These are phyloP conservation scores for Vararia minispora DNA, from an alignment of 768 basidiomycete genomes.

Conservation along the genomic window DNA sequence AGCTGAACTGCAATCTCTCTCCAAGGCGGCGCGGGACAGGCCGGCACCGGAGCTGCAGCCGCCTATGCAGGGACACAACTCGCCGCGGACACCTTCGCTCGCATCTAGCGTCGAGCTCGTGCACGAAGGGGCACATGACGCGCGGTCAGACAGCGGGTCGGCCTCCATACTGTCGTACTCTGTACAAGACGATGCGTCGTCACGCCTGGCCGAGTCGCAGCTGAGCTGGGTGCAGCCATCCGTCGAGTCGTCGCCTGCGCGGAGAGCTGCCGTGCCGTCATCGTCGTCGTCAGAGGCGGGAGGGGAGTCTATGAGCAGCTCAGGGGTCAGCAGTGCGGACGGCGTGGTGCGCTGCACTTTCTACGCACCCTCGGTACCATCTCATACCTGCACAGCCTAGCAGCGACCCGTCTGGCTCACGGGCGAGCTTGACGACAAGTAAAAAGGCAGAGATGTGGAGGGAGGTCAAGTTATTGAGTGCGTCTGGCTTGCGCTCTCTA, in stretches of 20 bases:
- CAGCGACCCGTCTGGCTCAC: conserved; percentile 10
- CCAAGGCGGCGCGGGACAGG: conserved; percentile 20
- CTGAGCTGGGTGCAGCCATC: conserved; percentile 34
- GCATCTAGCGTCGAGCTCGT: conserved; percentile 26
- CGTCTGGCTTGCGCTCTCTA: neutral
- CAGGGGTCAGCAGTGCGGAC: conserved; percentile 11
- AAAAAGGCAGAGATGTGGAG: conserved; percentile 86
- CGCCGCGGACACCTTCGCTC: conserved; percentile 14
- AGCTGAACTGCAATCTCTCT: conserved; percentile 36
- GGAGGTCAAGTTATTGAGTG: conserved; percentile 76
- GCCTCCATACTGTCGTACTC: conserved; percentile 28
- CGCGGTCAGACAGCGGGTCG: conserved; percentile 33
- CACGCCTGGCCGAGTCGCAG: conserved; percentile 22
- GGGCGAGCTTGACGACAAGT: conserved; percentile 21
- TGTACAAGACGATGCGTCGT: conserved; percentile 30
- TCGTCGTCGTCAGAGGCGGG: conserved; percentile 6
- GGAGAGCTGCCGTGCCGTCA: no score
- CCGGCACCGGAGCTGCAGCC: conserved; percentile 7
- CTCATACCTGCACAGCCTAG: neutral
- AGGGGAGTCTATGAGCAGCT: conserved; percentile 15
- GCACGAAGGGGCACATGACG: conserved; percentile 22
- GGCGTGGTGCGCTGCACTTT: conserved; percentile 2
- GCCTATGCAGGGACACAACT: neutral
- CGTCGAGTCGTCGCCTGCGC: conserved; percentile 11
- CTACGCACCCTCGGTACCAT: neutral